Evolutionary conservation across 305 asterid species (phyloP), one percentile per base, ranked within the genome.

Genomic region (Fraxinus greggii): DNA sequence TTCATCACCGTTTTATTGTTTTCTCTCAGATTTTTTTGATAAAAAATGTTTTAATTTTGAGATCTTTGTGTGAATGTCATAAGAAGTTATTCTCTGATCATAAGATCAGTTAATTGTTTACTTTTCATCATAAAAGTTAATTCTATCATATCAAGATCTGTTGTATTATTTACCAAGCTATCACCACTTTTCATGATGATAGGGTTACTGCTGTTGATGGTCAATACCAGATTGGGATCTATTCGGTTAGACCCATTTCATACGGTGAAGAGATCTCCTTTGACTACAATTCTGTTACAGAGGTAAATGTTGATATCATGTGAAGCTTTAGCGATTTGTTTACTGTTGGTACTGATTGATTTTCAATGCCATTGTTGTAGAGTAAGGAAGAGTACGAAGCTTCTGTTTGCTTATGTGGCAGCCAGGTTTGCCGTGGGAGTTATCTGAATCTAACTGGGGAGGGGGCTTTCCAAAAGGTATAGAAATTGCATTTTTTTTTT

Each of bases 141-240:
- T 7, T 26, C 35, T 28, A 8, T 35, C 74, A 17, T 38, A 29
- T 26, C 8, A 81, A 23, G 72, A n/a, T 21, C 65, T 8, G 74
- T 69, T 35, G 5, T 74, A 3, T 35, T 36, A 13, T 38, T 36
- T 48, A 59, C 72, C 82, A 51, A 82, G 75, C 82, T 76, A 67
- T 83, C 69, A 36, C 77, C 56, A 76, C 78, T 81, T 78, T 28
- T 82, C 84, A 38, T 81, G 87, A 80, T 78, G 70, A 82, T 92
- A 97, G 99, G 91, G 99, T 97, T 79, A 95, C 99, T 83, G 98
- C 98, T 86, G 99, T 97, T 83, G 97, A 91, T 91, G 98, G 98
- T 21, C 97, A 93, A 84, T 97, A 97, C 91, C 97, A 93, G 93
- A 97, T 97, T 82, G 99, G 99, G 67, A 97, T 97, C 63, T 95